These are phyloP conservation scores for Coix lacrymajobi DNA, from an alignment of 176 grass and related monocot genomes.

Conservation along the genomic window DNA sequence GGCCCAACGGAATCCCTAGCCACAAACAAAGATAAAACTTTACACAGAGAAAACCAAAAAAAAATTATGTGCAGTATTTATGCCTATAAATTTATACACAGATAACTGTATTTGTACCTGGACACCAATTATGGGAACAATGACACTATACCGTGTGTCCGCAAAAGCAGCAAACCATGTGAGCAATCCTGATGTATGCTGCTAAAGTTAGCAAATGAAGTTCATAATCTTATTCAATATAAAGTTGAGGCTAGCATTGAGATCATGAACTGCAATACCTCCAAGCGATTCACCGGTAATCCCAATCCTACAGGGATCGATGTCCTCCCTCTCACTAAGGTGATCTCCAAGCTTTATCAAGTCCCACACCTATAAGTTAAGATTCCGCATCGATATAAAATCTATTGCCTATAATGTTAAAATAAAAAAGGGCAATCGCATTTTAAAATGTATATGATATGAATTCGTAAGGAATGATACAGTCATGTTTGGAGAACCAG, in stretches of 20 bases:
- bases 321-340: slow-evolving; percentile 68
- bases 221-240: slow-evolving; percentile 7
- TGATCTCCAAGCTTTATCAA: slow-evolving; percentile 89
- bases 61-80: not conserved
- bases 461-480: not conserved
- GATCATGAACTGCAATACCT: slow-evolving; percentile 40
- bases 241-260: no score
- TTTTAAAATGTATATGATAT: not conserved
- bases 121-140: slow-evolving; percentile 88
- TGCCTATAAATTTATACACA: not conserved
- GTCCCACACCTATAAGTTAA: slow-evolving; percentile 70
- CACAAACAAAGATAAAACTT: slow-evolving; percentile 11
- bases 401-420: no score
- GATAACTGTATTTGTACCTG: slow-evolving; percentile 44
- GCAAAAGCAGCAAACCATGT: slow-evolving; percentile 85
- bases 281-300: slow-evolving; percentile 98
- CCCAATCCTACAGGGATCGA: slow-evolving; percentile 69
- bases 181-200: slow-evolving; percentile 81
- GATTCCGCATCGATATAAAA: not conserved
- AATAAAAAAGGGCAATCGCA: not conserved
- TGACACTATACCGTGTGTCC: slow-evolving; percentile 61
- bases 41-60: not conserved
- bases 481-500: not conserved
- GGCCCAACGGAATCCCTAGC: slow-evolving; percentile 84
- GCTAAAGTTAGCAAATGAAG: slow-evolving; percentile 8